Base-by-base conservation (phyloP, 2,329 filamentous ascomycete genomes). In the Paecilomyces formosus region DNA sequence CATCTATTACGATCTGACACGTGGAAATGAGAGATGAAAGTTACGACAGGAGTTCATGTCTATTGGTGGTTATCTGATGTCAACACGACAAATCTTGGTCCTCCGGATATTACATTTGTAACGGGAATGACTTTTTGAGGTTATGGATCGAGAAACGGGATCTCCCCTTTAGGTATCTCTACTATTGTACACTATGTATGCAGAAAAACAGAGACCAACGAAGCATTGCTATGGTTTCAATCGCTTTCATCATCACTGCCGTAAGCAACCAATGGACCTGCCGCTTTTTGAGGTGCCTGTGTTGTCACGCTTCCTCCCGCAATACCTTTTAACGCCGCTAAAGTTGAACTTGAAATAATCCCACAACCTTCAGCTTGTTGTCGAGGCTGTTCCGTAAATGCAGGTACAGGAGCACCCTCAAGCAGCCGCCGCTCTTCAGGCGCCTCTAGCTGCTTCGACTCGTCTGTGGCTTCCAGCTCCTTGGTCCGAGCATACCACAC, bases 401-500 rank as follows among this genome's bases (percentile, higher is more conserved):
- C 55, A 66, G 79, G 75, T 35, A 76, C 71, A 54, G 76, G 71
- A 54, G 71, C 71, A 50, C 71, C 68, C 62, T 82, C 82, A 39
- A 83, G 73, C 69, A 81, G 67, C 53, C 70, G 66, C 21, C 74
- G 75, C 53, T 77, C 72, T 18, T 76, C 75, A 5, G 77, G 74
- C 13, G 77, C 77, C 59, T 82, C 82, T 22, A 83, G 81, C 70
- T 85, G 83, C 60, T 85, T 79, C 62, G 83, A 64, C 58, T 77
- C 78, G 61, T 85, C 80, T 65, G 88, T 81, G 54, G 86, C 79
- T 68, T 89, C 86, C 28, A 87, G 72, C 63, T 88, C 86, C 64
- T 85, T 84, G 35, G 92, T 90, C 53, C 89, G 82, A 0, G 92
- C 90, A 74, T 92, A 96, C 83, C 95, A 96, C 26, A 99, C 86